These are phyloP conservation scores for Blastobotrys serpentis DNA, from an alignment of 1,139 yeast species.

Conservation along the genomic window DNA sequence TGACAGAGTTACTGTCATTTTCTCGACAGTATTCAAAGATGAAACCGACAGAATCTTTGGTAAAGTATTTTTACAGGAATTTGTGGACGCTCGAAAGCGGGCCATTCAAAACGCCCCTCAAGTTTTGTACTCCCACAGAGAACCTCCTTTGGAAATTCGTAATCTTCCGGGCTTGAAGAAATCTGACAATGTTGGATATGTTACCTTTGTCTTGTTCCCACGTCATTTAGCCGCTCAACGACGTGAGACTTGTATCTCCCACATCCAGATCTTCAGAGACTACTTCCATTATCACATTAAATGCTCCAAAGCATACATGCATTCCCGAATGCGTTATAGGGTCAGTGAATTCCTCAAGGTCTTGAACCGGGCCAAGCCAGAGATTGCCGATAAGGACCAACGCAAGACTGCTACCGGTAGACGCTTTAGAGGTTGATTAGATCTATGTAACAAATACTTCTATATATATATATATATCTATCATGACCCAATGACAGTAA, in stretches of 20 bases:
- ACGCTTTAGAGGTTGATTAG: conserved; percentile 49
- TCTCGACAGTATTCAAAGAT: conserved; percentile 91
- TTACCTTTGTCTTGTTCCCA: conserved; percentile 55
- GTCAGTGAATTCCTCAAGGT: conserved; percentile 93
- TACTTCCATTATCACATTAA: conserved; percentile 98
- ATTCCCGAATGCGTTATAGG: conserved; percentile 95
- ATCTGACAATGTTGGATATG: conserved; percentile 42
- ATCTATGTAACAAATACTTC: neutral
- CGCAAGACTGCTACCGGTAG: conserved; percentile 85
- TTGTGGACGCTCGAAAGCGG: conserved; percentile 94
- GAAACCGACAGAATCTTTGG: conserved; percentile 96
- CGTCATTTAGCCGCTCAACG: conserved; percentile 73
- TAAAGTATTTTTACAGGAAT: conserved; percentile 92
- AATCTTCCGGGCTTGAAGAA: conserved; percentile 37
- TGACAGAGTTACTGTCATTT: conserved; percentile 95
- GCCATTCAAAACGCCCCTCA: conserved; percentile 98
- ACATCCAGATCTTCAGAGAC: conserved; percentile 87
- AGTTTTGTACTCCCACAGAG: conserved; percentile 83
- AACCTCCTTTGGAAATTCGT: conserved; percentile 89
- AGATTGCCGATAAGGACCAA: conserved; percentile 68
- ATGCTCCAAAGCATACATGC: conserved; percentile 97
- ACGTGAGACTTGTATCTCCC: conserved; percentile 81
- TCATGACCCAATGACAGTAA: neutral
- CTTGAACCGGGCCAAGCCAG: conserved; percentile 95
- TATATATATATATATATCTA: neutral